Conservation (phyloP, 768 basidiomycete genomes). For the Russula vinacea region DNA sequence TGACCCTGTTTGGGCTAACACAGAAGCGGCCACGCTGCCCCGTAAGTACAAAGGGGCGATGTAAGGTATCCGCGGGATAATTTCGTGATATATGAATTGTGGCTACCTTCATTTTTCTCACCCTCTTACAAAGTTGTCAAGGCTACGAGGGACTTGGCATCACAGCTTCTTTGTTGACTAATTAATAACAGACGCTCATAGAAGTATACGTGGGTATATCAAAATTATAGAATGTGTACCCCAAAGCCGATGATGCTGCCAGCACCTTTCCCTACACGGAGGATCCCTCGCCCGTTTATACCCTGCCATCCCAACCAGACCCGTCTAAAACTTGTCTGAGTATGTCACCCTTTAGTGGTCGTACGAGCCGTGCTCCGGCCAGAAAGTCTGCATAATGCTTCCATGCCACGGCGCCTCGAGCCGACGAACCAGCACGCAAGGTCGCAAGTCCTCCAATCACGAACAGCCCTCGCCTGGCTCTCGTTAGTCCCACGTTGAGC, state of each 20-base stretch:
- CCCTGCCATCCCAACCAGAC: slow-evolving; percentile 5
- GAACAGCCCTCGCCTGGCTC: slow-evolving; percentile 83
- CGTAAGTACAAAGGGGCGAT: background rate
- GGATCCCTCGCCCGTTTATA: background rate
- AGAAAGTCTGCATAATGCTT: slow-evolving; percentile 58
- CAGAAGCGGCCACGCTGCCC: background rate
- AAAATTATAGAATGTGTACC: background rate
- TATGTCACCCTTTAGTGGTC: slow-evolving; percentile 43
- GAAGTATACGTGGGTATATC: background rate
- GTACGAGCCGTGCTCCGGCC: slow-evolving; percentile 49
- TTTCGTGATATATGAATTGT: background rate
- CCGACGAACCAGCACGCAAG: slow-evolving; percentile 46
- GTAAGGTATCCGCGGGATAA: background rate
- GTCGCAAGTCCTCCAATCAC: slow-evolving; percentile 73
- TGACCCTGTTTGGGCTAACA: background rate
- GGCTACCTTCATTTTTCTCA: slow-evolving; percentile 4
- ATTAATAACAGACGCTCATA: background rate
- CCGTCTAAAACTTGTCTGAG: slow-evolving; percentile 19
- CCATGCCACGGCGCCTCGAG: slow-evolving; percentile 45
- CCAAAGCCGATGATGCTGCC: background rate
- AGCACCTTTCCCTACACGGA: background rate
- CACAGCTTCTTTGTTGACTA: slow-evolving; percentile 1
- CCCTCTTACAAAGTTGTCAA: slow-evolving; percentile 21
- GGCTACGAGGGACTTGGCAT: slow-evolving; percentile 17
- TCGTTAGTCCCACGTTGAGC: slow-evolving; percentile 87